Conservation (phyloP, 192 early-diverging fungal genomes). For the Umbelopsis sp. region DNA sequence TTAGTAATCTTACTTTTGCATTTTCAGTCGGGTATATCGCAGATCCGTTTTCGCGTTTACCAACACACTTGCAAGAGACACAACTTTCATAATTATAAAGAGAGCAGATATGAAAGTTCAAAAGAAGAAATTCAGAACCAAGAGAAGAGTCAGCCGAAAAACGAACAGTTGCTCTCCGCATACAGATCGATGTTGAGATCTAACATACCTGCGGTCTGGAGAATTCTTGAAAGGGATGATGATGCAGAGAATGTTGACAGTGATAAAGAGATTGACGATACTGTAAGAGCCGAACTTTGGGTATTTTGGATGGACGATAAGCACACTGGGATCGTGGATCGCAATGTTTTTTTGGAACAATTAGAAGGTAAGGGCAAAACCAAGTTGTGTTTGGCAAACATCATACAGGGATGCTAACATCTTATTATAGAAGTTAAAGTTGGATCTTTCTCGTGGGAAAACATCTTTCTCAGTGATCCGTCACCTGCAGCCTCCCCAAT, state of each 20-base stretch:
- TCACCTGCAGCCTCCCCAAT: slow-evolving; percentile 32
- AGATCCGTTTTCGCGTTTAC: slow-evolving; percentile 41
- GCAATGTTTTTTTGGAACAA: slow-evolving; percentile 12
- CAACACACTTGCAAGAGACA: slow-evolving; percentile 27
- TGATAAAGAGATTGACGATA: not conserved
- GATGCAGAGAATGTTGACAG: not conserved
- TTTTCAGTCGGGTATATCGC: slow-evolving; percentile 37
- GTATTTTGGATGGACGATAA: slow-evolving; percentile 45
- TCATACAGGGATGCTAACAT: not conserved
- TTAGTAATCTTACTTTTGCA: slow-evolving; percentile 2
- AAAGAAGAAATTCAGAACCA: not conserved
- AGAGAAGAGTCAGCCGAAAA: not conserved
- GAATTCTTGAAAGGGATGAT: not conserved
- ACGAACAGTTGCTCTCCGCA: not conserved
- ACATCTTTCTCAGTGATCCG: slow-evolving; percentile 22
- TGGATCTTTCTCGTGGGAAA: slow-evolving; percentile 41
- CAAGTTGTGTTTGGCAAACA: not conserved
- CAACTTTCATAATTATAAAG: not conserved
- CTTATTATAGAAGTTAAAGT: slow-evolving; percentile 33
- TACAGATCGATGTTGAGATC: slow-evolving; percentile 4
- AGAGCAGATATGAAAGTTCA: not conserved
- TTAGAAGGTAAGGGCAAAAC: slow-evolving; percentile 32
- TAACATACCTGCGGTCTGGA: slow-evolving; percentile 9
- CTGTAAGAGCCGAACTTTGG: slow-evolving; percentile 30
- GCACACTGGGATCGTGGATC: slow-evolving; percentile 36